A percentile compares a stretch with the other conserved stretches of the same genome.
phyloP scores from a whole-genome alignment of 257 asterid species.

The Solanum ossicruentum region DNA sequence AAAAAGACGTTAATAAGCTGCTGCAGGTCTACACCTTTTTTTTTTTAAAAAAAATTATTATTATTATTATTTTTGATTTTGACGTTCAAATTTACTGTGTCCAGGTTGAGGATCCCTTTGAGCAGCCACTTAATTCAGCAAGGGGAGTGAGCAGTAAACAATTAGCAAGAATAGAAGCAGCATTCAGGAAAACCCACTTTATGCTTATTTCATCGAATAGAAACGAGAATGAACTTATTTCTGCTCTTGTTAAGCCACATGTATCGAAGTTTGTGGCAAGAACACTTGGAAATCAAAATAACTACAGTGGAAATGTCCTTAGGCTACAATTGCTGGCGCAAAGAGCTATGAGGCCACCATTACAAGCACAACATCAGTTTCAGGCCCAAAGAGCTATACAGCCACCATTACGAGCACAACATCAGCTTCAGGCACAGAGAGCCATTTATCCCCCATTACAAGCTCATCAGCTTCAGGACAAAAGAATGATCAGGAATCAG shows the following conservation, averaged over 20 bases:
- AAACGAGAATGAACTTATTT: conserved; percentile 15
- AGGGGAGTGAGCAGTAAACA: conserved; percentile 49
- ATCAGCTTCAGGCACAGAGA: not conserved
- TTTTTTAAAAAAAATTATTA: not conserved
- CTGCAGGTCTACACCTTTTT: not conserved
- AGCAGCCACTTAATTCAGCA: conserved; percentile 80
- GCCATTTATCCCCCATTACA: conserved; percentile 7
- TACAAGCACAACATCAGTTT: conserved; percentile 1
- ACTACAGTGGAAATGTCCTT: conserved; percentile 16
- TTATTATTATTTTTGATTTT: not conserved
- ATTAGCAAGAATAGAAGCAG: conserved; percentile 38
- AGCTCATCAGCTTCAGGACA: not conserved
- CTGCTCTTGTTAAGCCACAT: conserved; percentile 44
- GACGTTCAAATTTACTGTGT: not conserved
- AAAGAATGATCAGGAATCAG: not conserved
- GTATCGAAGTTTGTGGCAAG: conserved; percentile 17
- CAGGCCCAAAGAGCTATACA: not conserved
- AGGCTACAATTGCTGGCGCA: conserved; percentile 8
- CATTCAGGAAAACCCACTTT: conserved; percentile 34
- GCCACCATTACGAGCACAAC: not conserved
- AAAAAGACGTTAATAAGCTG: not conserved
- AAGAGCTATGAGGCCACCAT: not conserved
- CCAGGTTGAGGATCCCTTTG: conserved; percentile 97
- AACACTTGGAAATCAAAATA: conserved; percentile 15
- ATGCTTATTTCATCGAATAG: conserved; percentile 30